Conservation (phyloP, 257 asterid genomes). For the Avicennia marina region DNA sequence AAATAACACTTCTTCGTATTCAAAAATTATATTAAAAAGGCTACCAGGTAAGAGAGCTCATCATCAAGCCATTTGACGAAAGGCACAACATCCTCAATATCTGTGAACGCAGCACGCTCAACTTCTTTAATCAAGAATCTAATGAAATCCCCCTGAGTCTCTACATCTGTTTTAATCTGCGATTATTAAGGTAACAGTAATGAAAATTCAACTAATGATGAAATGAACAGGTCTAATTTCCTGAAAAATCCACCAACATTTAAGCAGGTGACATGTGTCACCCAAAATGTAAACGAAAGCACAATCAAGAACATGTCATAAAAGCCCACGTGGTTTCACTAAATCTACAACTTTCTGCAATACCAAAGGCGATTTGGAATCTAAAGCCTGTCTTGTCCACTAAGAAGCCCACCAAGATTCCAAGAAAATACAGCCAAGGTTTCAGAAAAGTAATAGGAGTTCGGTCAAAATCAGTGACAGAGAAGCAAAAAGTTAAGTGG, state of each 20-base stretch:
- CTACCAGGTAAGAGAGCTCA: constrained; percentile 67
- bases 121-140: constrained; percentile 71
- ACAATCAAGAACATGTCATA: constrained; percentile 18
- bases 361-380: constrained; percentile 35
- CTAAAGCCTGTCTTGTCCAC: constrained; percentile 36
- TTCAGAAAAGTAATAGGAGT: constrained; percentile 25
- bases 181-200: constrained; percentile 9
- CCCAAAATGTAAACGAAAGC: not conserved
- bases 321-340: constrained; percentile 29
- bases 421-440: constrained; percentile 23
- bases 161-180: constrained; percentile 82
- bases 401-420: constrained; percentile 26
- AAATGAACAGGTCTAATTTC: not conserved
- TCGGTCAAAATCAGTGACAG: constrained; percentile 30
- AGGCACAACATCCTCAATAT: constrained; percentile 74
- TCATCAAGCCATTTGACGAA: constrained; percentile 89
- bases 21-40: not conserved
- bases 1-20: not conserved
- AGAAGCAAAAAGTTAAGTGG: constrained; percentile 25
- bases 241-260: not conserved
- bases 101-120: constrained; percentile 66
- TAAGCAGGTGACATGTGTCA: not conserved
- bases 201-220: not conserved
- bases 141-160: constrained; percentile 74
- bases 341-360: constrained; percentile 19